phyloP scores from a whole-genome alignment of 192 early-diverging fungal species.

The Umbelopsis sp. region DNA sequence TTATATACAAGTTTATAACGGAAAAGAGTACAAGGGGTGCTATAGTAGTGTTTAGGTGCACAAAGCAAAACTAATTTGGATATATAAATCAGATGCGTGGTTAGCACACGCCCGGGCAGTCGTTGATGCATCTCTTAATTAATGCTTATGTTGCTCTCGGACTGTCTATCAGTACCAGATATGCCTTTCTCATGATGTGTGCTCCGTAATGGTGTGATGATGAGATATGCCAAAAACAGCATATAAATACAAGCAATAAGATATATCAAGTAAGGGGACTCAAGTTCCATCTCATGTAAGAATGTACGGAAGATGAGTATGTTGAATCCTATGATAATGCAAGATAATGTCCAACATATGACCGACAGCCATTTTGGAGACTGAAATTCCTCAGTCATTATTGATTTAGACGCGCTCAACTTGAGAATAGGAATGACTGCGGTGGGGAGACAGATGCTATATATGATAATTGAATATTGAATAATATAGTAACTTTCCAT shows the following conservation, averaged over 20 bases:
- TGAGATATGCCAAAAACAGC: background rate
- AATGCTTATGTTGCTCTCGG: background rate
- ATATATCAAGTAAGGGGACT: background rate
- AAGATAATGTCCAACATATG: slow-evolving; percentile 50
- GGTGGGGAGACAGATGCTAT: slow-evolving; percentile 63
- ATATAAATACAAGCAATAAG: background rate
- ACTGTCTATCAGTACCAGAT: background rate
- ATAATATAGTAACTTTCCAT: background rate
- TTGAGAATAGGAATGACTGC: slow-evolving; percentile 67
- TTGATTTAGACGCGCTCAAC: slow-evolving; percentile 48
- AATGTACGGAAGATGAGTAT: slow-evolving; percentile 48
- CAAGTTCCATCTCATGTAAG: slow-evolving; percentile 29
- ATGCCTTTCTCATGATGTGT: background rate
- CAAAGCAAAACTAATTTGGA: background rate
- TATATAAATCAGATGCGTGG: background rate
- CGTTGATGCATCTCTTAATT: too few species aligned
- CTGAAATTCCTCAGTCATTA: slow-evolving; percentile 48
- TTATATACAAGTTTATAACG: background rate
- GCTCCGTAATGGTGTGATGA: background rate
- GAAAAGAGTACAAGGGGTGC: background rate
- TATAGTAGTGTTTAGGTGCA: too few species aligned
- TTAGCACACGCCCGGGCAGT: too few species aligned
- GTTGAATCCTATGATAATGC: slow-evolving; percentile 60
- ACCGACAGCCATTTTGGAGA: slow-evolving; percentile 34
- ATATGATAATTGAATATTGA: background rate